Evolutionary conservation across 768 basidiomycete species (phyloP).

Genomic region (Lactarius vividus): DNA sequence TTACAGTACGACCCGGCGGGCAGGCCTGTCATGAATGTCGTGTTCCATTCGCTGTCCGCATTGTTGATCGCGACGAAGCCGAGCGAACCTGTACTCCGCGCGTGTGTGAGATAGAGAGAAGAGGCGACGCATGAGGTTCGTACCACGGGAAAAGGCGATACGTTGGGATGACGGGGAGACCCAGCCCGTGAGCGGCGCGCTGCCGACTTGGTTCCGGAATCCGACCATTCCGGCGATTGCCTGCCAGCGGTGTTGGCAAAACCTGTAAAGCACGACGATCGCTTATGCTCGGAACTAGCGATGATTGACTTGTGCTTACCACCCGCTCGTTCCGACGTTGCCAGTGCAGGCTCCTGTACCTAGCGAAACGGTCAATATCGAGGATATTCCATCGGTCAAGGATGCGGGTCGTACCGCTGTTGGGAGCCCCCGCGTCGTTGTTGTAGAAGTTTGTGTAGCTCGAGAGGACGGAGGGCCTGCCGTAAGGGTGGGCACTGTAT

Average conservation of each 20-base stretch:
- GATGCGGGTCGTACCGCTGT: constrained; percentile 40
- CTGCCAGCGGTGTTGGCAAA: constrained; percentile 62
- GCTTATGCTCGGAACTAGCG: no score
- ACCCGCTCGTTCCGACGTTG: constrained; percentile 53
- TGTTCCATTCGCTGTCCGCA: constrained; percentile 51
- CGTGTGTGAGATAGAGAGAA: background rate
- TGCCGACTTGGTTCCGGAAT: constrained; percentile 58
- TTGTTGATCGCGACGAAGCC: constrained; percentile 73
- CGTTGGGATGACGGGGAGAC: constrained; percentile 53
- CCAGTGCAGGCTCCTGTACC: constrained; percentile 50
- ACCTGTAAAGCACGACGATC: constrained; percentile 31
- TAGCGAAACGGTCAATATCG: constrained; percentile 18
- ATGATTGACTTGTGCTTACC: constrained; percentile 30
- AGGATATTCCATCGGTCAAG: background rate
- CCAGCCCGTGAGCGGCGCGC: constrained; percentile 53
- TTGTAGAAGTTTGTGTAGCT: constrained; percentile 49
- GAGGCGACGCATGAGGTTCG: constrained; percentile 13
- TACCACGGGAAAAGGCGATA: constrained; percentile 67
- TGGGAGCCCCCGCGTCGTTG: constrained; percentile 57
- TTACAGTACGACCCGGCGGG: constrained; percentile 63
- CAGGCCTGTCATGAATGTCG: constrained; percentile 56
- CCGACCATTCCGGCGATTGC: constrained; percentile 59
- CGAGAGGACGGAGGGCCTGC: constrained; percentile 61
- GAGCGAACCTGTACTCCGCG: constrained; percentile 39
- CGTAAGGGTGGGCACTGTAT: constrained; percentile 55